These are phyloP conservation scores for Gracilaria domingensis DNA, from an alignment of 23 red algal species.

Conservation along the genomic window DNA sequence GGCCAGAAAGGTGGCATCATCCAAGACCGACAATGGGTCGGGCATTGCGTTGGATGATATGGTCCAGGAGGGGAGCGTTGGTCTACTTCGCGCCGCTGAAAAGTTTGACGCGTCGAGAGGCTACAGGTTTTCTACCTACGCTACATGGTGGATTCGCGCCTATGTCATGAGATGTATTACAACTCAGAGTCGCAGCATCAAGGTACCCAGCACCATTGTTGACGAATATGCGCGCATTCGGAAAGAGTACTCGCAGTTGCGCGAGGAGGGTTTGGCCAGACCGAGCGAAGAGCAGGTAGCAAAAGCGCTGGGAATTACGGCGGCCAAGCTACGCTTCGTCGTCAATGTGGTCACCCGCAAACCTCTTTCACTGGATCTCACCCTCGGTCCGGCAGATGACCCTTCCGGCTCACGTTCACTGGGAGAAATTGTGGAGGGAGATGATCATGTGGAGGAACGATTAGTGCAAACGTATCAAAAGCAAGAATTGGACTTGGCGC, in stretches of 20 bases:
- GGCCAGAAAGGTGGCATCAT: slow-evolving; percentile 60
- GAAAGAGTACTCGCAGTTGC: slow-evolving; percentile 45
- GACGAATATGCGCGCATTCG: slow-evolving; percentile 73
- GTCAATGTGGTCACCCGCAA: slow-evolving; percentile 53
- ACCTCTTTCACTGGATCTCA: slow-evolving; percentile 57
- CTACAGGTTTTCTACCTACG: slow-evolving; percentile 93
- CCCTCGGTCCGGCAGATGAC: slow-evolving; percentile 31
- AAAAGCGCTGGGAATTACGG: slow-evolving; percentile 63
- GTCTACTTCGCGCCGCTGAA: slow-evolving; percentile 95
- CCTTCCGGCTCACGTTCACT: slow-evolving; percentile 33
- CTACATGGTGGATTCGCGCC: slow-evolving; percentile 95
- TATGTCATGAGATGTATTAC: slow-evolving; percentile 72
- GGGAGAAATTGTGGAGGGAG: slow-evolving; percentile 61
- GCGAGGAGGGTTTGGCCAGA: slow-evolving; percentile 21
- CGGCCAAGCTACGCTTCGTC: slow-evolving; percentile 84
- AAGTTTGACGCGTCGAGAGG: slow-evolving; percentile 85
- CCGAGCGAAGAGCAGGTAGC: slow-evolving; percentile 76
- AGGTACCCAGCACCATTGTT: slow-evolving; percentile 70
- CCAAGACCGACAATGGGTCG: slow-evolving; percentile 8
- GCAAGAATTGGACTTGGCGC: slow-evolving; percentile 60
- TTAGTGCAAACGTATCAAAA: slow-evolving; percentile 72
- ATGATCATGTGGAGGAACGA: slow-evolving; percentile 80
- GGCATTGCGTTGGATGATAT: slow-evolving; percentile 82
- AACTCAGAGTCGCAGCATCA: slow-evolving; percentile 74
- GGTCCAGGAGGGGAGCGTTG: slow-evolving; percentile 95